These are phyloP conservation scores for Kwoniella sp. DNA, from an alignment of 768 basidiomycete species.

Conservation along the genomic window DNA sequence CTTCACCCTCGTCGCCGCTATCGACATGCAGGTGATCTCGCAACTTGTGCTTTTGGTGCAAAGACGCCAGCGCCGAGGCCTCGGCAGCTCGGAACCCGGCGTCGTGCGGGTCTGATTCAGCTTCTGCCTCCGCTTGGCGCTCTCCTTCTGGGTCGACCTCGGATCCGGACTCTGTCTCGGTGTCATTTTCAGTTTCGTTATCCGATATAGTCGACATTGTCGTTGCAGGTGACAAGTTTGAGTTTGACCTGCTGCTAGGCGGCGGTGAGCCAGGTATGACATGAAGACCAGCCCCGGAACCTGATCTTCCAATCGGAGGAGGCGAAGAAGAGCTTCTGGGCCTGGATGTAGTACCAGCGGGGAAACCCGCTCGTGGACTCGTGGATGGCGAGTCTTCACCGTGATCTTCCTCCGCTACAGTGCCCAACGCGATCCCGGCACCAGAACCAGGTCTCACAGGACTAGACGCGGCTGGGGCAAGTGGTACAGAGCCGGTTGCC, in stretches of 20 bases:
- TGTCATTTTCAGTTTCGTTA: conserved; percentile 6
- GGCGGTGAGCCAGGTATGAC: conserved; percentile 21
- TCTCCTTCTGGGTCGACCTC: not conserved
- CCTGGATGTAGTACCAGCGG: not conserved
- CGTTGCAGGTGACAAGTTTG: conserved; percentile 3
- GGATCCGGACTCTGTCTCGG: not conserved
- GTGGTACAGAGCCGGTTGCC: not conserved
- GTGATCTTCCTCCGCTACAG: conserved; percentile 20
- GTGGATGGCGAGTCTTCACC: not conserved
- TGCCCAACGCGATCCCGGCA: conserved; percentile 6
- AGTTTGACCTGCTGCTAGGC: not conserved
- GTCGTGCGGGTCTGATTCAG: conserved; percentile 3
- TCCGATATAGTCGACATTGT: conserved; percentile 12
- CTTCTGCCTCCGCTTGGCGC: not conserved
- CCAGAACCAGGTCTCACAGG: not conserved
- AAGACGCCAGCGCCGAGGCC: conserved; percentile 4
- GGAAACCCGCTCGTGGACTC: not conserved
- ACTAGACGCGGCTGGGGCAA: not conserved
- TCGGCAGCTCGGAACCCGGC: not conserved
- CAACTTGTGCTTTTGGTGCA: not conserved
- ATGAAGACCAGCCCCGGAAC: conserved; percentile 5
- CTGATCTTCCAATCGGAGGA: not conserved
- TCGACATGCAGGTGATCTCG: not conserved
- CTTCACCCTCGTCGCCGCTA: conserved; percentile 14
- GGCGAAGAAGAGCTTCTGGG: not conserved